Base-by-base conservation (phyloP, 2,329 filamentous ascomycete genomes). In the Bipolaris zeicola region DNA sequence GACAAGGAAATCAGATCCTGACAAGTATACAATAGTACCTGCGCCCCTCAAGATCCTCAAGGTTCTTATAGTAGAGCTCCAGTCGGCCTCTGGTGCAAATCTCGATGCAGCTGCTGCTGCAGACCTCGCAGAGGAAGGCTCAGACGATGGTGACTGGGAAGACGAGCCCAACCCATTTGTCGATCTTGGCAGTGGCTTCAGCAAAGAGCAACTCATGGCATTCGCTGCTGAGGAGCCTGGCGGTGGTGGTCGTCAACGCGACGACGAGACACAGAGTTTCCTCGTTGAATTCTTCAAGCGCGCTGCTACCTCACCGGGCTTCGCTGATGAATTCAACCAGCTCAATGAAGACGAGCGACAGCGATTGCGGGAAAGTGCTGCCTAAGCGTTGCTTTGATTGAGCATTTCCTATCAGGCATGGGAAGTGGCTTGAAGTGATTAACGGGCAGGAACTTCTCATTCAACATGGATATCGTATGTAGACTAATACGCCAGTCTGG, bases 41-140 rank as follows among this genome's bases (percentile, higher is more conserved):
- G 93, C 93, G 0, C 88, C 91, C 1, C 84, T 99, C 71, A 99
- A 99, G 80, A 97, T 99, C 58, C 80, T 98, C 77, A 99, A 99
- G 81, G 89, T 98, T 3, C 85, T 99, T 7, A 89, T 98, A 44
- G 92, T 96, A 71, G 95, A 99, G 78, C 85, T 99, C 3, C 82
- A 90, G 5, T 92, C 91, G 0, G 91, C 92, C 1, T 88, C 90
- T 4, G 91, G 91, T 22, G 78, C 79, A n/a, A 62, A 57, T 80
- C 87, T 48, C 81, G 85, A 86, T 39, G 78, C 82, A 3, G 80
- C 80, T 1, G 85, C 86, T 0, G 88, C 87, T 0, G 84, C 85
- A 0, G 86, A 86, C 0, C 81, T 84, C 2, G 82, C 85, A 37
- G 89, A 90, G 8, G 90, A 92, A 55, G 91, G 90, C 55, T 89